Conservation (phyloP, 805 yeast genomes). For the Spathaspora passalidarum region DNA sequence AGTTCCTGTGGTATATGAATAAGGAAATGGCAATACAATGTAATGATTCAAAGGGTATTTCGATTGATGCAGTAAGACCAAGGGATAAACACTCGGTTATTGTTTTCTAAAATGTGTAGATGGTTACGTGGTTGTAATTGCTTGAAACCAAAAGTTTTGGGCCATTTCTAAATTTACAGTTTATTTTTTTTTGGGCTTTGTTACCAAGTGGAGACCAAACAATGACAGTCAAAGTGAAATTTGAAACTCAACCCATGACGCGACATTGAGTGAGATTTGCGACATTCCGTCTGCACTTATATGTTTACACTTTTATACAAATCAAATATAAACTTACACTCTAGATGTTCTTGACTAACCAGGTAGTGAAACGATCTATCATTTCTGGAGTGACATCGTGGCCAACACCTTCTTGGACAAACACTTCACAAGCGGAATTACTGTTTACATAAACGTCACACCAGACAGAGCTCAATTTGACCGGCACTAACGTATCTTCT, state of each 20-base stretch:
- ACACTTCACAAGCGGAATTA: slow-evolving; percentile 22
- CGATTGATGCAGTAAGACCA: background rate
- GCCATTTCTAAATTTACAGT: background rate
- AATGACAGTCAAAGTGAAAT: background rate
- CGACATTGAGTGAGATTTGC: no score
- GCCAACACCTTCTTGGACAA: slow-evolving; percentile 26
- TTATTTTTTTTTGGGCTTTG: background rate
- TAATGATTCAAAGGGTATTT: background rate
- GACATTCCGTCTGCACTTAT: no score
- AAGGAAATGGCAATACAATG: no score
- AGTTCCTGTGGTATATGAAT: no score
- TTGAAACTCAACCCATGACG: no score
- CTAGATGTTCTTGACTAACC: slow-evolving; percentile 22
- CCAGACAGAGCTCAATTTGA: slow-evolving; percentile 29
- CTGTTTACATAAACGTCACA: slow-evolving; percentile 24
- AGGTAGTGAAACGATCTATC: slow-evolving; percentile 28
- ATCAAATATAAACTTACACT: background rate
- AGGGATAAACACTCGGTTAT: background rate
- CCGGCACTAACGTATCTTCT: slow-evolving; percentile 36
- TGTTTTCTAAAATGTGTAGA: background rate
- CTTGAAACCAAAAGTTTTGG: background rate
- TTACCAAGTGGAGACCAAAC: background rate
- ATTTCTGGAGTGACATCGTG: slow-evolving; percentile 35
- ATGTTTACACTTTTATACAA: no score
- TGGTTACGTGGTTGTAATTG: background rate